A percentile compares a stretch with the other conserved stretches of the same genome.
Conservation (phyloP, 2,329 filamentous ascomycete species). For the Calonectria fujianensis region DNA sequence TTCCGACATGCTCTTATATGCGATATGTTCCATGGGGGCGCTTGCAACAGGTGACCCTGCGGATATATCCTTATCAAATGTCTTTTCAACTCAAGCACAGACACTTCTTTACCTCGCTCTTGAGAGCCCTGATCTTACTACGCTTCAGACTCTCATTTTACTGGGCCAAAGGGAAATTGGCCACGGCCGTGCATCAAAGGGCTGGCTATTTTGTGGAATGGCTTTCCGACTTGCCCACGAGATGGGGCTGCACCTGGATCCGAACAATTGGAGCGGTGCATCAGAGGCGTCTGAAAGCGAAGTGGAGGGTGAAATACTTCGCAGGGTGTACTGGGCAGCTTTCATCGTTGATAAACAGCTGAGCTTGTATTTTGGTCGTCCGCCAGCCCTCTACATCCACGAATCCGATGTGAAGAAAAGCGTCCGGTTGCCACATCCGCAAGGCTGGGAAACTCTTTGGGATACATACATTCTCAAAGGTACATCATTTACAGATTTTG, state of each 20-base stretch:
- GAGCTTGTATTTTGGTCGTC: slow-evolving; percentile 70
- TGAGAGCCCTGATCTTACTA: slow-evolving; percentile 68
- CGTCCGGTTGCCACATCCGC: slow-evolving; percentile 68
- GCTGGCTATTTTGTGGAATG: slow-evolving; percentile 72
- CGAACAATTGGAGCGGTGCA: slow-evolving; percentile 67
- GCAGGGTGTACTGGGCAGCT: slow-evolving; percentile 70
- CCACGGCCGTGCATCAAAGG: slow-evolving; percentile 67
- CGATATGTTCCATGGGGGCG: slow-evolving; percentile 68
- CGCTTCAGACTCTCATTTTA: slow-evolving; percentile 66
- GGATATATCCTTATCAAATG: slow-evolving; percentile 59
- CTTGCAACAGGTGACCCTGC: slow-evolving; percentile 63
- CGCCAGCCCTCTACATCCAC: slow-evolving; percentile 68
- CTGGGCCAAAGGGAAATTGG: slow-evolving; percentile 69
- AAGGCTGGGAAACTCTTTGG: slow-evolving; percentile 67
- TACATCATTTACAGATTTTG: slow-evolving; percentile 65
- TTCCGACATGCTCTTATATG: slow-evolving; percentile 68
- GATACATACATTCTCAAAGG: slow-evolving; percentile 68
- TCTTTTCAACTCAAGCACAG: slow-evolving; percentile 67
- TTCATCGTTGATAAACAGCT: slow-evolving; percentile 71
- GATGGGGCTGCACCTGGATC: slow-evolving; percentile 72
- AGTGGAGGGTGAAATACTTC: slow-evolving; percentile 61
- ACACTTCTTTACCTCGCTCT: slow-evolving; percentile 65
- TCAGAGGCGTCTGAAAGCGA: slow-evolving; percentile 61
- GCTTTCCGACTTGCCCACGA: slow-evolving; percentile 70
- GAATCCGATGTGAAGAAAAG: slow-evolving; percentile 70